phyloP scores from a whole-genome alignment of 345 rosid genomes.

The Dipteronia dyeriana region DNA sequence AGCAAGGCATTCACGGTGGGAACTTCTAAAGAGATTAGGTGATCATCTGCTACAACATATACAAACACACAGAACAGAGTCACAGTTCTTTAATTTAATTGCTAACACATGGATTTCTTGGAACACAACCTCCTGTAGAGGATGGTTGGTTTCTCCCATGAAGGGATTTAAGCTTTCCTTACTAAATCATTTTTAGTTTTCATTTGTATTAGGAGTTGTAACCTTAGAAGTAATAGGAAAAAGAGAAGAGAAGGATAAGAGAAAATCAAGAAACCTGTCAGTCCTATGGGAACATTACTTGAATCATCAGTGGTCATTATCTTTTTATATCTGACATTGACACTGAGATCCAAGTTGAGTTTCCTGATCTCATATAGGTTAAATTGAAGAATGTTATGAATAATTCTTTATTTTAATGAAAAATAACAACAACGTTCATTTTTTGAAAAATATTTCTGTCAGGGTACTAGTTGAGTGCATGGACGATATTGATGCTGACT shows the following conservation, averaged over 20 bases:
- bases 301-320: not conserved
- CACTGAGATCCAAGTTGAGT: not conserved
- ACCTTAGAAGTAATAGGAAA: not conserved
- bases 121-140: not conserved
- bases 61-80: not conserved
- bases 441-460: constrained; percentile 12
- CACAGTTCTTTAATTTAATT: not conserved
- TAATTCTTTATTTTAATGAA: not conserved
- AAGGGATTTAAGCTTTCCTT: not conserved
- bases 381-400: not conserved
- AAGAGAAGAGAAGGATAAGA: not conserved
- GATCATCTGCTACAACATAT: constrained; percentile 1
- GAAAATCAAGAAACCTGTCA: not conserved
- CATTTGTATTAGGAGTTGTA: not conserved
- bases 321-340: not conserved
- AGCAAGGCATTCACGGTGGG: constrained; percentile 69
- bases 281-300: not conserved
- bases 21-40: constrained; percentile 61
- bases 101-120: not conserved
- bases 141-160: not conserved
- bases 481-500: constrained; percentile 83
- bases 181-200: no score
- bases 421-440: not conserved
- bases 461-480: constrained; percentile 85
- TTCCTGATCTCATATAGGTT: not conserved